Percentiles rank a stretch among this genome's conserved stretches.
Evolutionary conservation across 129 eudicot species (phyloP).

Genomic region (Rutidosis leptorrhynchoides): DNA sequence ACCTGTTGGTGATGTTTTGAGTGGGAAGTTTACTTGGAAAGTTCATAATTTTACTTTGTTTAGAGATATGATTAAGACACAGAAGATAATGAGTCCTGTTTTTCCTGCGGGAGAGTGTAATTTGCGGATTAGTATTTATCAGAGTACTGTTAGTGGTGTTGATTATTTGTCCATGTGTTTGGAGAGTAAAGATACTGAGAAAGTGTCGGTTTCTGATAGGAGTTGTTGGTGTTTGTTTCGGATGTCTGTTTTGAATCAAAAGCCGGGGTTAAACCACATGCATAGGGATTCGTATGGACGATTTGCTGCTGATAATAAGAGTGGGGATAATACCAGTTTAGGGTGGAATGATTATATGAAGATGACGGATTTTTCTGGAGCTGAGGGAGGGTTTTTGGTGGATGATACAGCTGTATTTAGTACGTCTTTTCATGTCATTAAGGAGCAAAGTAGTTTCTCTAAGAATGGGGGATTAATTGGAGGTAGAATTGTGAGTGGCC

Average conservation of each 20-base stretch:
- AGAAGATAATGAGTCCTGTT: conserved; percentile 97
- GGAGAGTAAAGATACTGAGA: conserved; percentile 97
- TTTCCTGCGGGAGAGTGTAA: conserved; percentile 98
- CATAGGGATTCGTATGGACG: conserved; percentile 94
- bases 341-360: conserved; percentile 99
- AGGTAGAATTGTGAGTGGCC: conserved; percentile 53
- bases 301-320: conserved; percentile 95
- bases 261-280: conserved; percentile 74
- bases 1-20: conserved; percentile 63
- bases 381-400: conserved; percentile 71
- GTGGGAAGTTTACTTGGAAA: conserved; percentile 98
- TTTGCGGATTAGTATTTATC: conserved; percentile 89
- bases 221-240: conserved; percentile 99
- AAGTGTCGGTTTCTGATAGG: conserved; percentile 57
- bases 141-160: conserved; percentile 84
- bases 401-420: conserved; percentile 94
- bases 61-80: conserved; percentile 57
- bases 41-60: conserved; percentile 78
- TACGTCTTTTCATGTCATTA: conserved; percentile 88
- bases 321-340: conserved; percentile 96
- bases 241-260: conserved; percentile 94
- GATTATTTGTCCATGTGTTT: conserved; percentile 96
- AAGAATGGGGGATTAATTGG: conserved; percentile 65
- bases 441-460: conserved; percentile 71
- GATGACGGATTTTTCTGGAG: conserved; percentile 68